Base-by-base conservation (phyloP, 176 grass and related monocot species). In the Oropetium thomaeum region DNA sequence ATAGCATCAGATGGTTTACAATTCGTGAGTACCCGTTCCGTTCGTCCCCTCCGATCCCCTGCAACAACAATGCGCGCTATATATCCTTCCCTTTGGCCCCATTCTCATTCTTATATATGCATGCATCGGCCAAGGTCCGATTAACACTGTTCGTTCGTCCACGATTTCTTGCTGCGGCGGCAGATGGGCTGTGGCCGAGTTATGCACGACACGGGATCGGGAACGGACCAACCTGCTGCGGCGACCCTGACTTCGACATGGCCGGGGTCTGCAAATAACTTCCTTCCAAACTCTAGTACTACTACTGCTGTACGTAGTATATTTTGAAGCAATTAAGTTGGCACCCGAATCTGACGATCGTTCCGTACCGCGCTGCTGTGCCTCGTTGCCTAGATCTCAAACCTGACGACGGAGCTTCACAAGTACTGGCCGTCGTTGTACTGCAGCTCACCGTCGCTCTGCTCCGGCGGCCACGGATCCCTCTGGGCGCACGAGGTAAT, bases 351-450 rank as follows among this genome's bases (percentile, higher is more conserved):
- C 7, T 47, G 15, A 33, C 4, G 64, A 67, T 3, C 12, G 42
- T 44, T 44, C 42, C 12, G 5, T 8, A 26, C 12, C 0, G 23
- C 0, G 23, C 23, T 42, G 6, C 13, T 25, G 64, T 43, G 39
- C 43, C 39, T 65, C n/a, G n/a, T 20, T 26, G n/a, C 63, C n/a
- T 7, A 66, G 37, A 66, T 66, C 63, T 41, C 37, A 2, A 66
- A 42, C 63, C 13, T 28, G 65, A 67, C 65, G 65, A 44, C 23
- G 65, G 65, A 67, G 23, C 39, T 67, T 44, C 5, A 43, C 20
- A 59, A 74, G 53, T 59, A 74, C 15, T 42, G 37, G 35, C 62
- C 27, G 22, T 82, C 70, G 2, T 54, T 82, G 15, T 82, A 67
- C 60, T 58, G 61, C 61, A 40, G 32, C 44, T 58, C 70, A 4